phyloP scores from a whole-genome alignment of 2,329 filamentous ascomycete species.

The Penicillium thymicola region DNA sequence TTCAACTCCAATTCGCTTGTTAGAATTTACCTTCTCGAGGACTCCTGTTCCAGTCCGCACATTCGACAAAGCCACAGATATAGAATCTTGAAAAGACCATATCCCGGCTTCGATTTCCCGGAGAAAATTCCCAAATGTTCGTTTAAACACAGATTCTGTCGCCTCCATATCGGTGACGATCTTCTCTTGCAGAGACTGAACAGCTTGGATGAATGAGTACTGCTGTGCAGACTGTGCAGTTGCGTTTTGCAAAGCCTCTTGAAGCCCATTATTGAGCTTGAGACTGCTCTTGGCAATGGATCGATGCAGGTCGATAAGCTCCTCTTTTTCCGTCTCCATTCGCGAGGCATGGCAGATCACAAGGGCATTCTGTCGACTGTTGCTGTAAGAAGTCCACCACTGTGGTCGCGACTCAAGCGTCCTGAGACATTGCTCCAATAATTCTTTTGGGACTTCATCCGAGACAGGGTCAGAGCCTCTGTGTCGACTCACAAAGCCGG shows the following conservation, averaged over 20 bases:
- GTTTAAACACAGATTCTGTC: slow-evolving; percentile 24
- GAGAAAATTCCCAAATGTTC: slow-evolving; percentile 25
- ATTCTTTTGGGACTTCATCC: slow-evolving; percentile 21
- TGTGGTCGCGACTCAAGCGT: slow-evolving; percentile 54
- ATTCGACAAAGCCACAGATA: slow-evolving; percentile 19
- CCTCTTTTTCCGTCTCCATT: slow-evolving; percentile 54
- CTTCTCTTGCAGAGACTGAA: slow-evolving; percentile 30
- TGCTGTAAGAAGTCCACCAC: slow-evolving; percentile 64
- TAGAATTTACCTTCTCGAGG: slow-evolving; percentile 24
- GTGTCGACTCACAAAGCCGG: slow-evolving; percentile 21
- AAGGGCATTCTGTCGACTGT: slow-evolving; percentile 58
- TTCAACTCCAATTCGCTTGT: too few species aligned
- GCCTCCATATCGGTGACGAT: slow-evolving; percentile 33
- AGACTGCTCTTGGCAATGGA: slow-evolving; percentile 37
- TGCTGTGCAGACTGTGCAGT: slow-evolving; percentile 31
- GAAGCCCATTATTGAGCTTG: slow-evolving; percentile 36
- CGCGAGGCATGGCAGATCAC: slow-evolving; percentile 62
- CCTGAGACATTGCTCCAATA: slow-evolving; percentile 51
- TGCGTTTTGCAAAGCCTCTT: slow-evolving; percentile 33
- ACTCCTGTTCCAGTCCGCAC: slow-evolving; percentile 15
- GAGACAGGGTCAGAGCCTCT: slow-evolving; percentile 15
- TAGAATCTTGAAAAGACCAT: slow-evolving; percentile 15
- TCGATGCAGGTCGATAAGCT: slow-evolving; percentile 41
- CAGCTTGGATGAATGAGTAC: slow-evolving; percentile 31
- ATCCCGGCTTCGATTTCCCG: slow-evolving; percentile 27